Conservation (phyloP, 768 basidiomycete genomes). For the Lentinula lateritia region DNA sequence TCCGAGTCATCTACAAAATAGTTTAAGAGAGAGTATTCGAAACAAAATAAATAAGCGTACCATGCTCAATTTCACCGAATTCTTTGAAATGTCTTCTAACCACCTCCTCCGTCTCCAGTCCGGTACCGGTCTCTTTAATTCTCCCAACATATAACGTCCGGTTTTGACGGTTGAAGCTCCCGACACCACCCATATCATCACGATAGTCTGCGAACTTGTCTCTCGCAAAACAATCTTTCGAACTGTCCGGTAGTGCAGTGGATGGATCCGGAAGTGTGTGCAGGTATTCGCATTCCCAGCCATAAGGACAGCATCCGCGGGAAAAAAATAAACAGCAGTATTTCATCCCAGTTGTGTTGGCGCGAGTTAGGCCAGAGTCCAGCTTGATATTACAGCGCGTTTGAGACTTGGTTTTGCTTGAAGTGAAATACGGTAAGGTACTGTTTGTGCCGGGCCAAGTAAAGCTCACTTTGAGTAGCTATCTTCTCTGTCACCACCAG, state of each 20-base stretch:
- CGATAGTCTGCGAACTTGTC: slow-evolving; percentile 97
- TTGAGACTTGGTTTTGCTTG: slow-evolving; percentile 89
- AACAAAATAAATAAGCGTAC: slow-evolving; percentile 40
- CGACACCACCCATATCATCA: slow-evolving; percentile 99
- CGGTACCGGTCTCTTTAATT: slow-evolving; percentile 86
- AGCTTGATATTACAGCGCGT: slow-evolving; percentile 84
- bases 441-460: neutral
- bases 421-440: neutral
- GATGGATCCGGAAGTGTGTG: slow-evolving; percentile 78
- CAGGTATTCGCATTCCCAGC: slow-evolving; percentile 96
- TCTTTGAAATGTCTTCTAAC: slow-evolving; percentile 90
- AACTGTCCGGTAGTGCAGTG: slow-evolving; percentile 75
- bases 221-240: slow-evolving; percentile 94
- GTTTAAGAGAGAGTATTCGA: neutral
- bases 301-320: slow-evolving; percentile 95
- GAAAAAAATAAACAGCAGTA: slow-evolving; percentile 95
- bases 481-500: slow-evolving; percentile 98
- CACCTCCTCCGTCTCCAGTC: slow-evolving; percentile 88
- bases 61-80: slow-evolving; percentile 90
- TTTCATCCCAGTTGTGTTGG: slow-evolving; percentile 87
- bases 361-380: slow-evolving; percentile 91
- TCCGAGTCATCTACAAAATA: slow-evolving; percentile 20
- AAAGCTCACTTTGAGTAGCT: slow-evolving; percentile 82
- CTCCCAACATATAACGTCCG: slow-evolving; percentile 92
- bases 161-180: slow-evolving; percentile 92